Evolutionary conservation across 129 eudicot genomes (phyloP), one percentile per base, ranked within the genome.

Genomic region (Cynara cardunculus): DNA sequence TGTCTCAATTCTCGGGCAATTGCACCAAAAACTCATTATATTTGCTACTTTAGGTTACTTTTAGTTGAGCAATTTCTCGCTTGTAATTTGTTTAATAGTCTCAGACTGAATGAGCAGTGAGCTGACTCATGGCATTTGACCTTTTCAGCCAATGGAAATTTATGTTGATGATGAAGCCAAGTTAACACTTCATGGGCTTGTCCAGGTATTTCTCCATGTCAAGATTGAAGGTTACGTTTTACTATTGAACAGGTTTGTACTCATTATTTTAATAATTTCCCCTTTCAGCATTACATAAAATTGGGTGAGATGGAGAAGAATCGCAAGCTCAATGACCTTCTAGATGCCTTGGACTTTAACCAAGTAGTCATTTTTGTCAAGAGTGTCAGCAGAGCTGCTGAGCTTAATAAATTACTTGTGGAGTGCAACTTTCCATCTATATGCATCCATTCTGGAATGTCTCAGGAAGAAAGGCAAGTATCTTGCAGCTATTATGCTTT

Each of bases 101-200:
- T 13, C 65, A 6, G 10, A 26, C n/a, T 21, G 53, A 8, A n/a
- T 31, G 49, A 35, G 18, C 19, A 11, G 34, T 59, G 69, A 71
- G 41, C 24, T 70, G 34, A 73, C 25, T 8, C 22, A 11, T 75
- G 16, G 2, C 13, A 7, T 67, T 84, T 84, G 61, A 71, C 37
- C 78, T 65, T 89, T 90, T 80, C 97, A 94, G 98, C 98, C 98
- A 4, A 94, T 94, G 98, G 98, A 94, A 87, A 94, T 94, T 35
- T 94, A 94, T 78, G 98, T 94, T 65, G 98, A 94, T 78, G 98
- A 94, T 49, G 98, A 94, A 79, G 94, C 98, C 79, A 94, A 94
- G 83, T 87, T 94, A 83, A 94, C 98, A 32, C 97, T 94, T 71
- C 98, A 94, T 27, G 98, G 98, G 24, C 97, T 94, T 85, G 98